Evolutionary conservation across 2,329 filamentous ascomycete genomes (phyloP).

Genomic region (Fusarium sp.): DNA sequence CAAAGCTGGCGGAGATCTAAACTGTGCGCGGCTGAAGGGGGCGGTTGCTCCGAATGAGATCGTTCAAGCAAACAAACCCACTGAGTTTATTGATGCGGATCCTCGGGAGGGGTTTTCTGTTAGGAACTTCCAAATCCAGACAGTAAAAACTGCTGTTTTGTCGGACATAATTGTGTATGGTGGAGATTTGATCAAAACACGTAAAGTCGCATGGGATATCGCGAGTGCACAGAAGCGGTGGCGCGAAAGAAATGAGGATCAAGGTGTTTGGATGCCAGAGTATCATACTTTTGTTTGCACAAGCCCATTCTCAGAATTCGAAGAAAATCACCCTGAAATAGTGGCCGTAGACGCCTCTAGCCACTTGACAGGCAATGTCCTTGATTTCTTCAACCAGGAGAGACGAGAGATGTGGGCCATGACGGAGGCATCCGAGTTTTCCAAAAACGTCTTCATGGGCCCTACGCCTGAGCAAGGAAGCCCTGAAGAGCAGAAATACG

Average conservation of each 20-base stretch:
- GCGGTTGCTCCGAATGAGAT: constrained; percentile 86
- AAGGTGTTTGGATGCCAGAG: constrained; percentile 63
- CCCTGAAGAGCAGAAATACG: constrained; percentile 71
- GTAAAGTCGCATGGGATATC: constrained; percentile 74
- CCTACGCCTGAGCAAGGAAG: constrained; percentile 79
- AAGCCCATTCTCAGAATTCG: constrained; percentile 75
- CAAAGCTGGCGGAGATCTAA: constrained; percentile 86
- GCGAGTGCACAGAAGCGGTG: constrained; percentile 81
- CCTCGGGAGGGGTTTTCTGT: constrained; percentile 93
- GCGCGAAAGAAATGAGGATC: constrained; percentile 70
- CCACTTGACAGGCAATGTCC: constrained; percentile 76
- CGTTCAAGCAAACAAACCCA: constrained; percentile 61
- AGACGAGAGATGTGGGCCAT: constrained; percentile 92
- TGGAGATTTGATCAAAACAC: constrained; percentile 69
- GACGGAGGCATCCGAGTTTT: constrained; percentile 89
- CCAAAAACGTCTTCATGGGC: constrained; percentile 89
- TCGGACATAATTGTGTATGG: constrained; percentile 96
- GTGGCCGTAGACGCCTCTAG: constrained; percentile 80
- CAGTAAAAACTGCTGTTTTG: constrained; percentile 84
- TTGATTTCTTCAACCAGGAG: constrained; percentile 92
- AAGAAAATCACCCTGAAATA: constrained; percentile 73
- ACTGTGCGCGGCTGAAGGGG: constrained; percentile 81
- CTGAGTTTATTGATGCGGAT: constrained; percentile 83
- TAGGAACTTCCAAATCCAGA: constrained; percentile 96
- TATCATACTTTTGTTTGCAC: constrained; percentile 87